A percentile compares a stretch with the other conserved stretches of the same genome.
Conservation (phyloP, 805 yeast species). For the Candida boidinii region DNA sequence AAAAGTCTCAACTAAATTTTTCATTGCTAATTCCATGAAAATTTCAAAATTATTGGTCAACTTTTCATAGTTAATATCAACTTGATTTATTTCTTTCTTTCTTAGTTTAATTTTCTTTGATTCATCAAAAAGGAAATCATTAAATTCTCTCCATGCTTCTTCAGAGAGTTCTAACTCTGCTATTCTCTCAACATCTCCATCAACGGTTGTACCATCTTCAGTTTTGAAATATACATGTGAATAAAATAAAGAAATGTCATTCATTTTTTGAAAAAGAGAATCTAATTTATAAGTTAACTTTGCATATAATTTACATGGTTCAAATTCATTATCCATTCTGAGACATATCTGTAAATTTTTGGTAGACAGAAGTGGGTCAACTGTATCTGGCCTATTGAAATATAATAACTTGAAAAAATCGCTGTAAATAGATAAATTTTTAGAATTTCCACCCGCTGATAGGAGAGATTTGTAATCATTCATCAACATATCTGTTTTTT, state of each 20-base stretch:
- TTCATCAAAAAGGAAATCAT: constrained; percentile 22
- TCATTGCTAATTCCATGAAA: constrained; percentile 11
- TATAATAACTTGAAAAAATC: constrained; percentile 18
- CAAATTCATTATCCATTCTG: constrained; percentile 67
- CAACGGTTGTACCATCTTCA: constrained; percentile 1
- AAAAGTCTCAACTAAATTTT: constrained; percentile 9
- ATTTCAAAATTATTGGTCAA: constrained; percentile 19
- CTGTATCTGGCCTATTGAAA: constrained; percentile 16
- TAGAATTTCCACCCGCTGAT: constrained; percentile 10
- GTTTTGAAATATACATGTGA: constrained; percentile 23
- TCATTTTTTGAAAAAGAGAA: constrained; percentile 28
- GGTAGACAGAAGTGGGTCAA: constrained; percentile 5
- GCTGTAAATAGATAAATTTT: constrained; percentile 14
- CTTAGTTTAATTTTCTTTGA: constrained; percentile 13
- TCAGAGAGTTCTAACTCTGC: constrained; percentile 30
- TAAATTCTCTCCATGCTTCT: constrained; percentile 31
- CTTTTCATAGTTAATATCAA: constrained; percentile 3
- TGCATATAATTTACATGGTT: constrained; percentile 46
- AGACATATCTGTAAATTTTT: constrained; percentile 45
- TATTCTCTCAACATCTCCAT: constrained; percentile 18
- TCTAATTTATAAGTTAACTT: constrained; percentile 42
- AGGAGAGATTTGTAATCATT: constrained; percentile 17
- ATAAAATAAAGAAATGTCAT: constrained; percentile 35
- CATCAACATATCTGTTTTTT: constrained; percentile 13
- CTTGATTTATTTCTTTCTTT: constrained; percentile 7